Conservation (phyloP, 331 rosid species). For the Malus hybrid region DNA sequence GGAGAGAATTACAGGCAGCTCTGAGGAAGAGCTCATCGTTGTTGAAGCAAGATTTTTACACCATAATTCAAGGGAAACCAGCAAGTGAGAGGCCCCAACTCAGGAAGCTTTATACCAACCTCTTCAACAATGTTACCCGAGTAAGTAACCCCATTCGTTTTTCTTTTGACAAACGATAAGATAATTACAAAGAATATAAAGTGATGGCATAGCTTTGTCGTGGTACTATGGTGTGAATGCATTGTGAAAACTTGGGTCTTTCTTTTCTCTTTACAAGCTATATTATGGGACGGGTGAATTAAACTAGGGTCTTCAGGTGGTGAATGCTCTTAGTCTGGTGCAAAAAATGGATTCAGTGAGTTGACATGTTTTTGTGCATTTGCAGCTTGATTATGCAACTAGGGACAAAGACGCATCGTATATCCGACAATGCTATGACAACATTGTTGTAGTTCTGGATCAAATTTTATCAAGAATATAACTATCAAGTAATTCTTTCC, state of each 20-base stretch:
- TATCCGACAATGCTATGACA: slow-evolving; percentile 51
- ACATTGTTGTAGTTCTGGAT: slow-evolving; percentile 45
- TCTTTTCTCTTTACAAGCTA: too few species aligned
- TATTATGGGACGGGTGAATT: background rate
- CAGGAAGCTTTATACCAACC: slow-evolving; percentile 55
- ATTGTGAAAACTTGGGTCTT: too few species aligned
- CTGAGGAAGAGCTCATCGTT: slow-evolving; percentile 42
- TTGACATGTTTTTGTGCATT: background rate
- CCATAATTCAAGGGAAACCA: slow-evolving; percentile 56
- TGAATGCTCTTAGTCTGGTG: background rate
- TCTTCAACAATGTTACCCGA: slow-evolving; percentile 65
- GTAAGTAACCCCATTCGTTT: slow-evolving; percentile 31
- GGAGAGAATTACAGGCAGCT: slow-evolving; percentile 53
- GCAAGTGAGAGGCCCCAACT: slow-evolving; percentile 53
- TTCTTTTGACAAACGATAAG: background rate
- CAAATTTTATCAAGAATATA: slow-evolving; percentile 54
- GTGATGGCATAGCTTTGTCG: too few species aligned
- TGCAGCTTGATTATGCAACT: slow-evolving; percentile 68
- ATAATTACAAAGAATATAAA: too few species aligned
- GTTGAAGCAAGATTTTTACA: slow-evolving; percentile 52
- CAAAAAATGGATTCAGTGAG: background rate
- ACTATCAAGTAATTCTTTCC: background rate
- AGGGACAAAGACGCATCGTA: slow-evolving; percentile 55
- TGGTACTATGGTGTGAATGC: background rate
- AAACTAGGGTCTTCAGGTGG: background rate